Base-by-base conservation (phyloP, 192 early-diverging fungal genomes). In the Diversispora epigaea region DNA sequence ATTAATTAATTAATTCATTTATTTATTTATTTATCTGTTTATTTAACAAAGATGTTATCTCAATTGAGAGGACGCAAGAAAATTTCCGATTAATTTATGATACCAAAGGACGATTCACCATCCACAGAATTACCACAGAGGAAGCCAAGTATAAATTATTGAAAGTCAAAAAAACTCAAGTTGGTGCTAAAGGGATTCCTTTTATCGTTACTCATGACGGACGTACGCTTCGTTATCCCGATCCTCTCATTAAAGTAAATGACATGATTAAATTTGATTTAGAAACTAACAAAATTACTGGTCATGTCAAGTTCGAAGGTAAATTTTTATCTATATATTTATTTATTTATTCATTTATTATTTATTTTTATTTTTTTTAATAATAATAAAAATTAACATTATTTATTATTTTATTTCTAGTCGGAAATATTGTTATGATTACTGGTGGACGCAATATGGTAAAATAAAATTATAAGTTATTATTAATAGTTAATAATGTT, bases 51-150 rank as follows among this genome's bases (percentile, higher is more conserved):
- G 93, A 95, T 84, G 93, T 92, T 82, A 94, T 95, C 85, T 78
- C 91, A 71, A 94, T 95, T 70, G 94, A 95, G 81, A 92, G 91
- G 90, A 97, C 96, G 79, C 94, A 93, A 82, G 96, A 99, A 91
- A 93, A 98, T 89, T 99, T 99, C 93, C 96, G 98, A 85, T 91
- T 99, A 75, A 88, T 99, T 84, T 98, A 95, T 89, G 98, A 99
- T 88, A 89, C 89, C 86, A 99, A 99, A 92, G 98, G 98, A 76
- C 96, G 96, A 78, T 99, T 98, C 91, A 93, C 94, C 77, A 95
- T 99, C 85, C 98, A 99, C 91, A 93, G 95, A 84, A 98, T 99
- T 85, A 94, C 92, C 68, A 92, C 88, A 50, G 96, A 98, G 82
- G 98, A 99, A 88, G 93, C 94, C 87, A 93, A 95, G 88, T 99